phyloP scores from a whole-genome alignment of 2,329 filamentous ascomycete genomes.

The Xylaria sp. region DNA sequence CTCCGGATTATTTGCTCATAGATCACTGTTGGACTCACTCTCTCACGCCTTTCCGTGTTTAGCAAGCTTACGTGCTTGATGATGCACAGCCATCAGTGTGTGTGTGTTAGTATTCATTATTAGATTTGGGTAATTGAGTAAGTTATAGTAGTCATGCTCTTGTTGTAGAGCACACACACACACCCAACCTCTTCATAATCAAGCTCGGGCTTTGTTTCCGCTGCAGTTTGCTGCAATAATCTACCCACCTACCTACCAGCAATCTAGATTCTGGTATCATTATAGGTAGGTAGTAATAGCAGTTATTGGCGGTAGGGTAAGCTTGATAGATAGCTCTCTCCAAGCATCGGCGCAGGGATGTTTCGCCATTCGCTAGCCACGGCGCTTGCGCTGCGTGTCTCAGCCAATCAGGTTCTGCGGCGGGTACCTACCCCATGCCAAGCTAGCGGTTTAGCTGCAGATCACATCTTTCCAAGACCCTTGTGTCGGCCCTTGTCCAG shows the following conservation, averaged over 20 bases:
- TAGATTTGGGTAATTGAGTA: background rate
- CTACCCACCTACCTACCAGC: background rate
- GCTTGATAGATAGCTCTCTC: background rate
- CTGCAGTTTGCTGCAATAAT: constrained; percentile 5
- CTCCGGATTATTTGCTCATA: constrained; percentile 8
- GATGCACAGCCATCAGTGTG: background rate
- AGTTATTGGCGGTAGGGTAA: background rate
- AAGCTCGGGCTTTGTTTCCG: background rate
- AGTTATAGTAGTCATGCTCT: too few species aligned
- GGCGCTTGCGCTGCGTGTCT: constrained; percentile 47
- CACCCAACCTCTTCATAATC: background rate
- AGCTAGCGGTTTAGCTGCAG: constrained; percentile 46
- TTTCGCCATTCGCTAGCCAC: constrained; percentile 43
- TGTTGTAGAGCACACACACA: background rate
- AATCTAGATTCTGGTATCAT: background rate
- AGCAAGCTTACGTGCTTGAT: background rate
- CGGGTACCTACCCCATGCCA: constrained; percentile 39
- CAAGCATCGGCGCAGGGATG: background rate
- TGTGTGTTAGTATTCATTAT: too few species aligned
- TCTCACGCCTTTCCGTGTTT: background rate
- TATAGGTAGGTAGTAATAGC: background rate
- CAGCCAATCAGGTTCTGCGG: constrained; percentile 39
- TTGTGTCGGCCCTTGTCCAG: constrained; percentile 44
- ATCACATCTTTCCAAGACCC: constrained; percentile 43
- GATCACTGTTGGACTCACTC: background rate